phyloP scores from a whole-genome alignment of 441 rosid genomes.

The Gossypium trilobum region DNA sequence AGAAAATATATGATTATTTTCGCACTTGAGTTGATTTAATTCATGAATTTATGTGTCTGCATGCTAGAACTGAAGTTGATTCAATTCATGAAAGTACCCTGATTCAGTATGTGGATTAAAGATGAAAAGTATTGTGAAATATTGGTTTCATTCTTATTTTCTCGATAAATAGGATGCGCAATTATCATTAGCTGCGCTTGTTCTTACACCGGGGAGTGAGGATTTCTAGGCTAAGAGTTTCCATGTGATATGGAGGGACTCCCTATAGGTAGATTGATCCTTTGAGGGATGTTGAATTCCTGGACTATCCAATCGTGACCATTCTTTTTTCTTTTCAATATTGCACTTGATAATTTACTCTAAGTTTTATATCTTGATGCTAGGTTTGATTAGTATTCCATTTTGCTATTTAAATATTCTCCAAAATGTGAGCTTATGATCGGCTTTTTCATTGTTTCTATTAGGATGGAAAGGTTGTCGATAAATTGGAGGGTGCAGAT shows the following conservation, averaged over 20 bases:
- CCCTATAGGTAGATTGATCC: background rate
- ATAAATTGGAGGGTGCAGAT: conserved; percentile 84
- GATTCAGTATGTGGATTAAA: background rate
- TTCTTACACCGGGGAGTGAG: background rate
- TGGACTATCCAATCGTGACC: background rate
- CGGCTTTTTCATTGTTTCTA: background rate
- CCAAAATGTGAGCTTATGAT: background rate
- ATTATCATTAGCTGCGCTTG: background rate
- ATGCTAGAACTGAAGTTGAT: background rate
- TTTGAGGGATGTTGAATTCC: background rate
- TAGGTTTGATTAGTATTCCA: background rate
- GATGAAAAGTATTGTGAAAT: background rate
- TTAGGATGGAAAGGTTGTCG: conserved; percentile 71
- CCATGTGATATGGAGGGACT: background rate
- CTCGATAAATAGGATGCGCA: background rate
- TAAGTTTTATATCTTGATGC: background rate
- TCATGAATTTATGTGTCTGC: background rate
- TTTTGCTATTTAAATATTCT: background rate
- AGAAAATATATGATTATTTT: background rate
- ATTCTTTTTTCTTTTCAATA: background rate
- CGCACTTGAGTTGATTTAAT: background rate
- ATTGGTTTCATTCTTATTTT: background rate
- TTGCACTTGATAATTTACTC: background rate
- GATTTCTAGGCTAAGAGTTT: background rate
- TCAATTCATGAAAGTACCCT: background rate